A percentile compares a stretch with the other conserved stretches of the same genome.
Evolutionary conservation across 768 basidiomycete species (phyloP).

Genomic region (Kwoniella sp.): DNA sequence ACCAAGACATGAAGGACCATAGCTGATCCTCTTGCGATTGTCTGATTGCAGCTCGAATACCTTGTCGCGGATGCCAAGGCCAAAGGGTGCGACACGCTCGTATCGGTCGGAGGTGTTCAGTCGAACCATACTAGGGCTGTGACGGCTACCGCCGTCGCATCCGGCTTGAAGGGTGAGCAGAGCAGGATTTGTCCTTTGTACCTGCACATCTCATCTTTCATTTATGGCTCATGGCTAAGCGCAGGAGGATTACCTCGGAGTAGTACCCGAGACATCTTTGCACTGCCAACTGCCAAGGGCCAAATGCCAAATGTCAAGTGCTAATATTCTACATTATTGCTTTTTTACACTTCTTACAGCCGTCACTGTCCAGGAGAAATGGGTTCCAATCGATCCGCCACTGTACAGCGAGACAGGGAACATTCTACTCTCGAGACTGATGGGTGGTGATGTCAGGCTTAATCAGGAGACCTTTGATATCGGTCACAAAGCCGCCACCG

Average conservation of each 20-base stretch:
- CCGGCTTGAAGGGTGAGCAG: constrained; percentile 35
- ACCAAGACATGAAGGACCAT: too few species aligned
- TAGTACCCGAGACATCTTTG: too few species aligned
- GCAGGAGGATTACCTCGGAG: too few species aligned
- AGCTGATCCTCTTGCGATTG: too few species aligned
- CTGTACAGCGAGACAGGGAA: constrained; percentile 36
- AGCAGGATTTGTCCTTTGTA: too few species aligned
- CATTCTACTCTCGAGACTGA: constrained; percentile 39
- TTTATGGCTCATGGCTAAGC: too few species aligned
- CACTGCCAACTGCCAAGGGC: too few species aligned
- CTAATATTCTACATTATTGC: too few species aligned
- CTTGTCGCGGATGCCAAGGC: constrained; percentile 39
- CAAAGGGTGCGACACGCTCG: constrained; percentile 40
- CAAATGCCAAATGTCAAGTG: too few species aligned
- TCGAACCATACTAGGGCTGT: constrained; percentile 45
- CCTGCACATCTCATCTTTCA: background rate
- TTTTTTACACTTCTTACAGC: constrained; percentile 12
- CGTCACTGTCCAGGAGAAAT: constrained; percentile 40
- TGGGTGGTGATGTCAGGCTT: constrained; percentile 44
- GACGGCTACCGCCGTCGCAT: constrained; percentile 38
- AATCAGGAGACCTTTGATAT: constrained; percentile 41
- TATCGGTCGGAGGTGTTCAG: constrained; percentile 42
- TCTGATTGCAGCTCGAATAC: constrained; percentile 43
- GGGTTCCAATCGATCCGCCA: constrained; percentile 43
- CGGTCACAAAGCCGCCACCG: constrained; percentile 37